Percentiles rank a stretch among this genome's conserved stretches.
phyloP scores from a whole-genome alignment of 768 basidiomycete genomes.

The Podaxis pistillaris region DNA sequence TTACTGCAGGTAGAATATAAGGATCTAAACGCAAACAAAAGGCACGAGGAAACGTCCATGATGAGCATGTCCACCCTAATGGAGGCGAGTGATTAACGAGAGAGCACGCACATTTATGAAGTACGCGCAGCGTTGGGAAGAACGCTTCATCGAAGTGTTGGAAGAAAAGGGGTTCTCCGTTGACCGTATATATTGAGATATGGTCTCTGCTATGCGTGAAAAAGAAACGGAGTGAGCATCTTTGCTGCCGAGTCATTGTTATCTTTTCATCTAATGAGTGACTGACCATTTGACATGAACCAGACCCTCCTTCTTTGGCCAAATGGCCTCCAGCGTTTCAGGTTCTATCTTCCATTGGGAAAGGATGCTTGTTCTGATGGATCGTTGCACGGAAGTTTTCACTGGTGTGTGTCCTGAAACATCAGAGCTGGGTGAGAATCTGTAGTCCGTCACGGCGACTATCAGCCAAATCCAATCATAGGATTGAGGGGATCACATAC shows the following conservation, averaged over 20 bases:
- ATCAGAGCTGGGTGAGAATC: constrained; percentile 75
- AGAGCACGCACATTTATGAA: constrained; percentile 83
- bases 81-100: neutral
- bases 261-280: constrained; percentile 13
- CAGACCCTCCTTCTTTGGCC: constrained; percentile 98
- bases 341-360: constrained; percentile 81
- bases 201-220: constrained; percentile 80
- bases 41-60: constrained; percentile 11
- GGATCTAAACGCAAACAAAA: constrained; percentile 61
- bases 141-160: constrained; percentile 96
- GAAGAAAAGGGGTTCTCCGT: constrained; percentile 87
- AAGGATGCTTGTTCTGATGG: constrained; percentile 76
- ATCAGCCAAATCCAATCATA: constrained; percentile 12
- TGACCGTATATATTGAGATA: constrained; percentile 87
- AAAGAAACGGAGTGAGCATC: constrained; percentile 18
- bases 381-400: constrained; percentile 91
- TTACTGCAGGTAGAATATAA: constrained; percentile 81
- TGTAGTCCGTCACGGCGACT: constrained; percentile 26
- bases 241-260: constrained; percentile 11
- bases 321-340: constrained; percentile 84
- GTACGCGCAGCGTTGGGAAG: constrained; percentile 81
- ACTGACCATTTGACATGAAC: constrained; percentile 93
- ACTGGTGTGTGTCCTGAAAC: constrained; percentile 88
- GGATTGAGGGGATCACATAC: constrained; percentile 33
- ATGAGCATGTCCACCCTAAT: constrained; percentile 5